phyloP scores from a whole-genome alignment of 805 yeast species.

The Starmerella asiatica region DNA sequence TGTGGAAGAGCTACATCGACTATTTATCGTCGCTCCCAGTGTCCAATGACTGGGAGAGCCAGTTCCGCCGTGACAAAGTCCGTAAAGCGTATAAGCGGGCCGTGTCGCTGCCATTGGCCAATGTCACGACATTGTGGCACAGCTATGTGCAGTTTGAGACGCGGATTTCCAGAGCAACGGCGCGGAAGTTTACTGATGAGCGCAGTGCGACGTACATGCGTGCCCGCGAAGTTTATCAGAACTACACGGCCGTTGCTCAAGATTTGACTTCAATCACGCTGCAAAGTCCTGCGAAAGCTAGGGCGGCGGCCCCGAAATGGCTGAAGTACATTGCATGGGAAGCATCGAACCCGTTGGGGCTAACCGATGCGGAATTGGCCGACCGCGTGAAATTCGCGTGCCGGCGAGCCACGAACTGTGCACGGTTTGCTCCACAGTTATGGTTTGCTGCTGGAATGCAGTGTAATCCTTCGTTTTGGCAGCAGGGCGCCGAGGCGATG shows the following conservation, averaged over 20 bases:
- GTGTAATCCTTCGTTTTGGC: conserved; percentile 32
- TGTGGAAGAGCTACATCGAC: conserved; percentile 76
- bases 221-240: conserved; percentile 64
- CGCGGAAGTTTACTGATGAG: conserved; percentile 74
- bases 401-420: conserved; percentile 48
- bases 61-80: conserved; percentile 62
- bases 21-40: conserved; percentile 57
- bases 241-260: conserved; percentile 36
- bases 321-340: conserved; percentile 46
- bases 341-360: conserved; percentile 49
- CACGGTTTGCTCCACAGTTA: conserved; percentile 54
- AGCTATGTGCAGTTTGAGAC: conserved; percentile 75
- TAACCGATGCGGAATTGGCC: conserved; percentile 37
- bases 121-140: conserved; percentile 68
- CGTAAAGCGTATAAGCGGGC: conserved; percentile 60
- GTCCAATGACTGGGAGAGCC: conserved; percentile 66
- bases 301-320: conserved; percentile 8
- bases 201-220: conserved; percentile 74
- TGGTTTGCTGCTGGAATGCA: conserved; percentile 48
- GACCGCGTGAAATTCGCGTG: conserved; percentile 59
- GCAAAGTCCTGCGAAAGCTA: conserved; percentile 7
- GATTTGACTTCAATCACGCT: conserved; percentile 6
- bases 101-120: conserved; percentile 60
- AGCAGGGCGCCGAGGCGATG: conserved; percentile 46
- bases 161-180: conserved; percentile 55